Evolutionary conservation across 148 eudicot genomes (phyloP).

Genomic region (Spergularia bocconei): DNA sequence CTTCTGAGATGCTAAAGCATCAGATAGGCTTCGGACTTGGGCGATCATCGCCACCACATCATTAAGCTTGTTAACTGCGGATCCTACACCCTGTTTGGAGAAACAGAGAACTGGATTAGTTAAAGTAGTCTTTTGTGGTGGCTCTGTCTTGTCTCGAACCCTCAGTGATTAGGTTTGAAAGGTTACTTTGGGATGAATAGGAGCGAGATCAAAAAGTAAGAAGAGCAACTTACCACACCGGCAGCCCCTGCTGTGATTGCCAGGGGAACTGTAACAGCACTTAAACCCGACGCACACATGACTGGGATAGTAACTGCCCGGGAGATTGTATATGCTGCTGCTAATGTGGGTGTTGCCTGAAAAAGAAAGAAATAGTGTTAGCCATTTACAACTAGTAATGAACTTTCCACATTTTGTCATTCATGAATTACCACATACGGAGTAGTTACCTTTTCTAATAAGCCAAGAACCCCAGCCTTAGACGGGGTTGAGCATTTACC

Average conservation of each 20-base stretch:
- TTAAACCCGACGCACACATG: conserved; percentile 85
- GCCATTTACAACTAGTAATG: neutral
- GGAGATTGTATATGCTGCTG: conserved; percentile 89
- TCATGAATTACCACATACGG: neutral
- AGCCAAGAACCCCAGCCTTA: conserved; percentile 80
- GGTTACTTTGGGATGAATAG: neutral
- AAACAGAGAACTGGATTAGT: neutral
- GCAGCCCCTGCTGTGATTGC: conserved; percentile 92
- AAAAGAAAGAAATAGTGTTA: neutral
- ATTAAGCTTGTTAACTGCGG: conserved; percentile 90
- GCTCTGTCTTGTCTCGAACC: too few species aligned
- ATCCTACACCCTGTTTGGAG: conserved; percentile 70
- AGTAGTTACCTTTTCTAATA: conserved; percentile 69
- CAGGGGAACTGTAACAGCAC: conserved; percentile 86
- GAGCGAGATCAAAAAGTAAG: neutral
- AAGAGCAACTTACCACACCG: conserved; percentile 62
- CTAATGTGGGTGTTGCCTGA: conserved; percentile 84
- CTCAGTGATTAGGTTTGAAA: too few species aligned
- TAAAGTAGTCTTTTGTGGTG: neutral
- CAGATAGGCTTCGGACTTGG: conserved; percentile 71
- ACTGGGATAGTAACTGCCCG: conserved; percentile 79
- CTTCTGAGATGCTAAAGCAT: conserved; percentile 38
- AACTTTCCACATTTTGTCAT: neutral
- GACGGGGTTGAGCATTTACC: conserved; percentile 79
- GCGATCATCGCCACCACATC: conserved; percentile 91